A percentile compares a stretch with the other conserved stretches of the same genome.
These are phyloP conservation scores for Gracilaria vermiculophylla DNA, from an alignment of 23 red algal species.

Conservation along the genomic window DNA sequence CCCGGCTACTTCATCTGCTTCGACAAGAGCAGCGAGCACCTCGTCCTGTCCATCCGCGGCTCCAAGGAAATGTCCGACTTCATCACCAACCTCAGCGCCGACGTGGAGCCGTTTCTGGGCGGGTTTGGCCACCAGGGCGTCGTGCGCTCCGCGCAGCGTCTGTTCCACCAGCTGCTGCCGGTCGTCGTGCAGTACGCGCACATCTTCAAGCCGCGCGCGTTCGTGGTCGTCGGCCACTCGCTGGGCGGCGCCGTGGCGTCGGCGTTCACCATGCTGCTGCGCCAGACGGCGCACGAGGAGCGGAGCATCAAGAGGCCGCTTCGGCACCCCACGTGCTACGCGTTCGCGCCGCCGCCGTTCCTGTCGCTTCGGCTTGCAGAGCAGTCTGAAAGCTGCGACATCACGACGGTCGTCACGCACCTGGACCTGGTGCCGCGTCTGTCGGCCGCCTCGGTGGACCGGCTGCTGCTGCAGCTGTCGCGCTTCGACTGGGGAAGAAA, in stretches of 20 bases:
- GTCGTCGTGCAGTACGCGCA: background rate
- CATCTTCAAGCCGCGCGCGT: constrained; percentile 25
- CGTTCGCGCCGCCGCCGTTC: constrained; percentile 74
- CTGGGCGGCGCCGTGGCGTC: constrained; percentile 86
- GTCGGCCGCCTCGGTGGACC: constrained; percentile 63
- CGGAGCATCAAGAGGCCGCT: background rate
- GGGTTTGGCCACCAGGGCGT: constrained; percentile 75
- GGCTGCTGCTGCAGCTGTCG: constrained; percentile 63
- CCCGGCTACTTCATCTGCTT: constrained; percentile 77
- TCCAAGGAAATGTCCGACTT: constrained; percentile 81
- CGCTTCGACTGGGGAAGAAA: constrained; percentile 66
- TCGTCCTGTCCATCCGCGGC: constrained; percentile 80
- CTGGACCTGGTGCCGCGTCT: constrained; percentile 81
- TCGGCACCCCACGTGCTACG: constrained; percentile 43
- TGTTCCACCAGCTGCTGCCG: constrained; percentile 45
- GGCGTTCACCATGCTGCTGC: constrained; percentile 67
- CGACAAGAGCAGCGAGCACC: constrained; percentile 19
- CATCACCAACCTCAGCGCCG: constrained; percentile 76
- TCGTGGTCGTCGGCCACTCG: constrained; percentile 73
- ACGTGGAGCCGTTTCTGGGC: constrained; percentile 67
- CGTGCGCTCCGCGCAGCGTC: constrained; percentile 52
- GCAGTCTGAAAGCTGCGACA: constrained; percentile 10
- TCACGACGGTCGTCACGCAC: constrained; percentile 66
- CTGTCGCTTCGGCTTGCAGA: constrained; percentile 41
- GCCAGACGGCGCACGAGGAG: background rate